A percentile compares a stretch with the other conserved stretches of the same genome.
These are phyloP conservation scores for Botryotinia narcissicola DNA, from an alignment of 2,329 filamentous ascomycete species.

Conservation along the genomic window DNA sequence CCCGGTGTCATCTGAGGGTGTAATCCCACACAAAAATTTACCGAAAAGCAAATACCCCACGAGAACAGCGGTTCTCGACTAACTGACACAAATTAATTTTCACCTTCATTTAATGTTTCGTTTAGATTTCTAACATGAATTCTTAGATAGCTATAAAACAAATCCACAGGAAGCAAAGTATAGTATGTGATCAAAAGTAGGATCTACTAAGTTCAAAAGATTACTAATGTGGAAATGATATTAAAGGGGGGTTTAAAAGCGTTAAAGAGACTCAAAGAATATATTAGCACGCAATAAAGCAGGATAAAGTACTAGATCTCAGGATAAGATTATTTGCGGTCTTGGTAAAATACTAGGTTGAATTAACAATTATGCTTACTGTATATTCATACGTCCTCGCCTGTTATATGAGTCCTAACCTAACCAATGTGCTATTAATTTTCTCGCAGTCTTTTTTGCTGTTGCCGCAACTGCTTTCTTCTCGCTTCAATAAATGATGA, in stretches of 20 bases:
- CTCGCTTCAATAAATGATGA: background rate
- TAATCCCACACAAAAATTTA: background rate
- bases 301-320: background rate
- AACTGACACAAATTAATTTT: too few relatives aligned
- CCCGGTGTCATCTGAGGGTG: too few relatives aligned
- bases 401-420: too few relatives aligned
- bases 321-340: background rate
- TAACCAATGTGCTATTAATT: background rate
- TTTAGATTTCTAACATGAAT: too few relatives aligned
- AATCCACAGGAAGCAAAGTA: rapidly evolving
- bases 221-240: background rate
- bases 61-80: background rate
- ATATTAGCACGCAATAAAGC: too few relatives aligned
- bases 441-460: rapidly evolving
- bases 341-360: background rate
- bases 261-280: too few relatives aligned
- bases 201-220: background rate
- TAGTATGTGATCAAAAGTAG: background rate
- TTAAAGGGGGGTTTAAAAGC: too few relatives aligned
- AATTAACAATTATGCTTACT: background rate
- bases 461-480: background rate
- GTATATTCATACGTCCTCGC: too few relatives aligned
- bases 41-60: background rate
- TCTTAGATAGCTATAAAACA: too few relatives aligned
- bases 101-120: too few relatives aligned